These are phyloP conservation scores for Herpetomonas samuelpessoai DNA, from an alignment of 208 protist genomes.

Conservation along the genomic window DNA sequence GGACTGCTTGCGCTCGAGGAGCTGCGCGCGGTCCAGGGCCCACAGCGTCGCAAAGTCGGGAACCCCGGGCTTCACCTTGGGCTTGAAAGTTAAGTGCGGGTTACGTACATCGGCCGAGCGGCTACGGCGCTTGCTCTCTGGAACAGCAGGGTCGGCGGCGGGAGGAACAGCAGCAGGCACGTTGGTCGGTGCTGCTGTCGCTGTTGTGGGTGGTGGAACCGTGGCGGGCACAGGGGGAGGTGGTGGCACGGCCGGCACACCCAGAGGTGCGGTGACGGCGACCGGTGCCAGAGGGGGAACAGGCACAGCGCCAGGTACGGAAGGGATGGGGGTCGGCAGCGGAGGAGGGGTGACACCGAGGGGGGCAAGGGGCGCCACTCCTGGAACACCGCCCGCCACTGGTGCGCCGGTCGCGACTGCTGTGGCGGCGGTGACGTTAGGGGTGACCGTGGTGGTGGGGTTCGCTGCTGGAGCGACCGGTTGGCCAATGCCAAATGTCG, in stretches of 20 bases:
- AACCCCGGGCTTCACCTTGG: constrained; percentile 66
- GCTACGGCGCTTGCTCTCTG: constrained; percentile 4
- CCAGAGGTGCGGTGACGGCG: not conserved
- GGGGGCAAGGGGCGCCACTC: constrained; percentile 12
- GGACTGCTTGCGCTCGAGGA: constrained; percentile 46
- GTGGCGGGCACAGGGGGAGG: constrained; percentile 2
- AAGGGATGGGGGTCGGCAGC: constrained; percentile 2
- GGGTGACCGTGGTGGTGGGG: not conserved
- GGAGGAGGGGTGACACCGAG: not conserved
- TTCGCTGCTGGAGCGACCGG: constrained; percentile 1
- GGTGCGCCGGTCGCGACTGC: not conserved
- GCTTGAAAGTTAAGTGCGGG: constrained; percentile 70
- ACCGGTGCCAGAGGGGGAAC: constrained; percentile 4
- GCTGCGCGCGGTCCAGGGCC: constrained; percentile 42
- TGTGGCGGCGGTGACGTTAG: not conserved
- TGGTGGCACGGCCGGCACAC: constrained; percentile 1
- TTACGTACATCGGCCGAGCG: constrained; percentile 26
- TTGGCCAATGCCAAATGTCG: constrained; percentile 23
- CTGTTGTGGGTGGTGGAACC: constrained; percentile 1
- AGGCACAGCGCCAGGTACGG: constrained; percentile 3
- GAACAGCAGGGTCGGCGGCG: constrained; percentile 5
- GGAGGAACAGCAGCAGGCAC: not conserved
- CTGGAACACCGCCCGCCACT: constrained; percentile 5
- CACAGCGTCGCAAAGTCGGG: constrained; percentile 76
- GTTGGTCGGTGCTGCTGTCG: not conserved